A percentile compares a stretch with the other conserved stretches of the same genome.
phyloP scores from a whole-genome alignment of 2,329 filamentous ascomycete species.

The Pseudogymnoascus sp. region DNA sequence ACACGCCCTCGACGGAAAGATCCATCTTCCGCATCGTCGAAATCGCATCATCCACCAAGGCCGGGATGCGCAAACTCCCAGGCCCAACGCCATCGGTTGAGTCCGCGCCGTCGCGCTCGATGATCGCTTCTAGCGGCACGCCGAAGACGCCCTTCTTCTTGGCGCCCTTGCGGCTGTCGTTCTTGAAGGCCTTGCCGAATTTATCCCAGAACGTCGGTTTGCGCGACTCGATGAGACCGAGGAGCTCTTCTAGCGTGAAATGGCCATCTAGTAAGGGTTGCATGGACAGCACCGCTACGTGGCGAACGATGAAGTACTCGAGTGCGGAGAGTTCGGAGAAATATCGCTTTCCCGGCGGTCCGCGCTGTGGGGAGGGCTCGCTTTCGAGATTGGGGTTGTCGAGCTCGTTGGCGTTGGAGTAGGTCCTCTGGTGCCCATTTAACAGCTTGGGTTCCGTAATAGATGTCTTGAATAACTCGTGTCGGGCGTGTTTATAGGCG shows the following conservation, averaged over 20 bases:
- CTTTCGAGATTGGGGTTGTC: constrained; percentile 33
- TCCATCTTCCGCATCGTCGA: constrained; percentile 98
- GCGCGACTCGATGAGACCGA: constrained; percentile 85
- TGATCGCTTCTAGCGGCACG: constrained; percentile 75
- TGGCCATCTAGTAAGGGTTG: constrained; percentile 82
- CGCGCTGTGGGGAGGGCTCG: constrained; percentile 36
- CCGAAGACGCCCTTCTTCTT: constrained; percentile 96
- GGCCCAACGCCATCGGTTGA: constrained; percentile 96
- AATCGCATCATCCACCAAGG: constrained; percentile 90
- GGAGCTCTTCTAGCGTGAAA: constrained; percentile 87
- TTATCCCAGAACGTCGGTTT: constrained; percentile 98
- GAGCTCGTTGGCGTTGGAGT: constrained; percentile 47
- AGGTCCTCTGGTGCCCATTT: constrained; percentile 59
- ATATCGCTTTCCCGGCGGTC: constrained; percentile 57
- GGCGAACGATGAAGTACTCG: constrained; percentile 95
- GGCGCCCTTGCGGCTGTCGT: constrained; percentile 63
- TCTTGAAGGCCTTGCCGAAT: constrained; percentile 92
- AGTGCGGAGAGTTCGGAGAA: constrained; percentile 93
- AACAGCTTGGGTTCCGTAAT: constrained; percentile 55
- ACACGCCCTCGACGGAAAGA: constrained; percentile 95
- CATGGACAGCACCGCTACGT: constrained; percentile 90
- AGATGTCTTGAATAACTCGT: constrained; percentile 52
- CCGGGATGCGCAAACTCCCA: constrained; percentile 79
- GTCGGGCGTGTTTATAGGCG: constrained; percentile 65
- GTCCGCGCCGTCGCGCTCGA: constrained; percentile 89